A percentile compares a stretch with the other conserved stretches of the same genome.
Conservation (phyloP, 805 yeast genomes). For the Pachysolen tannophilus region DNA sequence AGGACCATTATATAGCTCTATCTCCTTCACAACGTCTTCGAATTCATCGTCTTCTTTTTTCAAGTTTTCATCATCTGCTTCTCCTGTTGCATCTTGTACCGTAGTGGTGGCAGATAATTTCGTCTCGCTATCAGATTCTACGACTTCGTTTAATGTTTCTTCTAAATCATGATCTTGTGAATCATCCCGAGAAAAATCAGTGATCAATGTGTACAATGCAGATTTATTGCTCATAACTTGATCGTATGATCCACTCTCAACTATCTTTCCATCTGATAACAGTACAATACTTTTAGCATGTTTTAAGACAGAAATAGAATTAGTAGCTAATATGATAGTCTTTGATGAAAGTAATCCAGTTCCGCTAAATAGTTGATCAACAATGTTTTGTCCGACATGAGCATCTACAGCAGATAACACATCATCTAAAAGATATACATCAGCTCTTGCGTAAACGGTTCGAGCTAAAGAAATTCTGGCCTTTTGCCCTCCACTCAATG, state of each 20-base stretch:
- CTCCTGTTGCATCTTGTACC: too few relatives aligned
- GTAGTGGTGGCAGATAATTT: too few relatives aligned
- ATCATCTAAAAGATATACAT: slow-evolving; percentile 84
- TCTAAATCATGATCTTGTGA: slow-evolving; percentile 11
- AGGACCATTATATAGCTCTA: too few relatives aligned
- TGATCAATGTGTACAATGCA: slow-evolving; percentile 24
- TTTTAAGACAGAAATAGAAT: slow-evolving; percentile 44
- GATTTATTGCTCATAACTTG: slow-evolving; percentile 21
- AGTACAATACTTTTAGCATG: slow-evolving; percentile 56
- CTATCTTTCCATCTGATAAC: slow-evolving; percentile 42
- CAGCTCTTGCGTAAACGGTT: slow-evolving; percentile 93
- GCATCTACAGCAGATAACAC: slow-evolving; percentile 95
- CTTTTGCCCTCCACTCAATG: slow-evolving; percentile 95
- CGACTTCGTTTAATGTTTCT: background rate
- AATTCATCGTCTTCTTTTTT: too few relatives aligned
- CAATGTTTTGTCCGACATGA: slow-evolving; percentile 85
- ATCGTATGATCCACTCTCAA: slow-evolving; percentile 47
- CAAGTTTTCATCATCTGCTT: too few relatives aligned
- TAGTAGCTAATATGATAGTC: slow-evolving; percentile 51
- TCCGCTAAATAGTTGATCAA: slow-evolving; percentile 36
- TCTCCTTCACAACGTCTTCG: slow-evolving; percentile 49
- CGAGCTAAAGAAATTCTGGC: slow-evolving; percentile 92
- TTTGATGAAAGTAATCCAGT: slow-evolving; percentile 43
- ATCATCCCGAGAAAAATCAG: slow-evolving; percentile 25
- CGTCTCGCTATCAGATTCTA: background rate